Base-by-base conservation (phyloP, 2,329 filamentous ascomycete species). In the Epichloe sylvatica region DNA sequence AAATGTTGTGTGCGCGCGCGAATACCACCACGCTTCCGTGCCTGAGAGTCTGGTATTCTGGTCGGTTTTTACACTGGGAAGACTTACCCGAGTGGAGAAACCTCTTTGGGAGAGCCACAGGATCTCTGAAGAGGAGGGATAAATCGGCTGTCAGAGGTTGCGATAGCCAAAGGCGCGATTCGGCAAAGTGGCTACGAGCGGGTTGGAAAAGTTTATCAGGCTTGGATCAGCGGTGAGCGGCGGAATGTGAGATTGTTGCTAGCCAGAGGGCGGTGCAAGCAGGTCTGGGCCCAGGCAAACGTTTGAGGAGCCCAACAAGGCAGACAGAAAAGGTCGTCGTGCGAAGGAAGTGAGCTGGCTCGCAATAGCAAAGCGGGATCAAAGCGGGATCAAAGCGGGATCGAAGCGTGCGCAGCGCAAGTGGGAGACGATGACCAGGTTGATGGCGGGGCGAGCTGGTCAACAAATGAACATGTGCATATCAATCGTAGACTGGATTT, bases 181-280 rank as follows among this genome's bases (percentile, higher is more conserved):
- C 38, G 35, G 35, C 9, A 47, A 47, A 13, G 49, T 46, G 44
- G 44, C 44, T 36, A 50, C 25, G 37, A 30, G 46, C 37, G n/a
- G 48, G 3, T 41, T 44, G 45, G 5, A 19, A 17, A 37, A 37
- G 3, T 33, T 39, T 11, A 21, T 30, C 35, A n/a, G 49, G 43
- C 33, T 39, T 23, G 44, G 43, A 49, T 46, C 46, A 25, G 43
- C 50, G 43, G 50, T 46, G 46, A 51, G 19, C 46, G 19, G 23
- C 44, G 15, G n/a, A 45, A 19, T 37, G 39, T 21, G 21, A 49
- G 47, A 33, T 38, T 33, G 45, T 33, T 35, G 40, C n/a, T 13
- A 30, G 25, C 15, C 5, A 15, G 45, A 23, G 39, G 39, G 19
- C 39, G 47, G 30, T 11, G 17, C 23, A 25, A 41, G 19, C 41